Base-by-base conservation (phyloP, 1,284 basidiomycete genomes). In the Trametes hirsuta region DNA sequence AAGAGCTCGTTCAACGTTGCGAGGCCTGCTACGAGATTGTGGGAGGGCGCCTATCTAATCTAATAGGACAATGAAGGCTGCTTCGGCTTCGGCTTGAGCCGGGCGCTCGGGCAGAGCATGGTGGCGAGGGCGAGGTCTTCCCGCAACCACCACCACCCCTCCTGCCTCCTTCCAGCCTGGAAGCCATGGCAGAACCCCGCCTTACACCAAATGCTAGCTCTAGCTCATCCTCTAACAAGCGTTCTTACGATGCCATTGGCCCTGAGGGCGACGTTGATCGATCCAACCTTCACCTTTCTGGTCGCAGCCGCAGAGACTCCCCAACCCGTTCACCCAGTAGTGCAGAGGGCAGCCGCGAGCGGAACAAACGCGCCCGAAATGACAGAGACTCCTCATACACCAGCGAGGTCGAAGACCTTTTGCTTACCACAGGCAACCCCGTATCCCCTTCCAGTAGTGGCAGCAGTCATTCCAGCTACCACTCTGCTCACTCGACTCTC, bases 351-450 rank as follows among this genome's bases (percentile, higher is more conserved):
- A 59, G 53, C 14, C 53, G 60, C n/a, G 64, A 66, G 30, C 59
- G 65, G 9, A 64, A 41, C 58, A 66, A 66, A 25, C 62, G 65
- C 39, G 58, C 65, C 6, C 42, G 65, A 15, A 64, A 59, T 53
- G 60, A 66, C 37, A 56, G 41, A 34, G 60, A 62, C 46, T 65
- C 63, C 6, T 46, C 59, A 4, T 60, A 58, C 35, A 30, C 57
- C 30, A 61, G 55, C 48, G 64, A 66, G 53, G 44, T 66, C 2
- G 65, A 64, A 12, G 60, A 66, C 24, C 47, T 62, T 34, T 35
- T 63, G 5, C 48, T 58, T 8, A 35, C 65, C 2, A 49, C 64
- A 2, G 47, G 37, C 44, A 45, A 50, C 9, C 56, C 62, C 21
- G 35, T 55, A 25, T 63, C 65, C 8, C 54, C 65, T 34, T 61